phyloP scores from a whole-genome alignment of 257 asterid species.

The Haberlea rhodopensis region DNA sequence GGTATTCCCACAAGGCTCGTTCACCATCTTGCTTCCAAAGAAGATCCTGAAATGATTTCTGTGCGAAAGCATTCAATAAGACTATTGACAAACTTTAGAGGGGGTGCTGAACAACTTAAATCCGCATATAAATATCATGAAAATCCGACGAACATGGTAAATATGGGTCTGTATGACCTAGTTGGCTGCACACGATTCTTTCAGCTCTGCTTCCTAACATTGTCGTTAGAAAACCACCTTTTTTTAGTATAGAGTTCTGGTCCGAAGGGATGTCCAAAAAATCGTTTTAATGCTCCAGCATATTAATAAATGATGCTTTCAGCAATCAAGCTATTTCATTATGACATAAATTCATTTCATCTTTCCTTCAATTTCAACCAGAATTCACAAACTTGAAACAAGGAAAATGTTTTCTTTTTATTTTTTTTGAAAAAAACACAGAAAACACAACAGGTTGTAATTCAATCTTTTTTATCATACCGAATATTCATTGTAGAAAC shows the following conservation, averaged over 20 bases:
- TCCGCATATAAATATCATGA: neutral
- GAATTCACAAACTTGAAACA: neutral
- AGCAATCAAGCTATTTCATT: slow-evolving; percentile 16
- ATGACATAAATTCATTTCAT: neutral
- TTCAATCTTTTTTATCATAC: neutral
- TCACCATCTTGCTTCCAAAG: slow-evolving; percentile 95
- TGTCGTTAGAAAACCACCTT: neutral
- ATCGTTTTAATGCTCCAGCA: slow-evolving; percentile 8
- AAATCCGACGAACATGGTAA: neutral
- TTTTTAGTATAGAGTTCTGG: slow-evolving; percentile 1
- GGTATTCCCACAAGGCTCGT: slow-evolving; percentile 95
- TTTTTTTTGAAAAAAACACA: neutral
- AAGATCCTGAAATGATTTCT: slow-evolving; percentile 97
- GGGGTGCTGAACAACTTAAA: neutral
- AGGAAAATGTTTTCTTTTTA: neutral
- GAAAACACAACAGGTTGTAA: neutral
- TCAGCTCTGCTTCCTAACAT: neutral
- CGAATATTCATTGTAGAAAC: neutral
- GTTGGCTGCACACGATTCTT: neutral
- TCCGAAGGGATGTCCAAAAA: slow-evolving; percentile 16
- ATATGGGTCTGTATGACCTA: neutral
- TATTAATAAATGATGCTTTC: slow-evolving; percentile 13
- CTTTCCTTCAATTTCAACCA: neutral
- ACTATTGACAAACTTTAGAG: neutral
- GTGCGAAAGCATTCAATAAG: slow-evolving; percentile 23